Evolutionary conservation across 352 stramenopile genomes (phyloP).

Genomic region (Plasmopara halstedii): DNA sequence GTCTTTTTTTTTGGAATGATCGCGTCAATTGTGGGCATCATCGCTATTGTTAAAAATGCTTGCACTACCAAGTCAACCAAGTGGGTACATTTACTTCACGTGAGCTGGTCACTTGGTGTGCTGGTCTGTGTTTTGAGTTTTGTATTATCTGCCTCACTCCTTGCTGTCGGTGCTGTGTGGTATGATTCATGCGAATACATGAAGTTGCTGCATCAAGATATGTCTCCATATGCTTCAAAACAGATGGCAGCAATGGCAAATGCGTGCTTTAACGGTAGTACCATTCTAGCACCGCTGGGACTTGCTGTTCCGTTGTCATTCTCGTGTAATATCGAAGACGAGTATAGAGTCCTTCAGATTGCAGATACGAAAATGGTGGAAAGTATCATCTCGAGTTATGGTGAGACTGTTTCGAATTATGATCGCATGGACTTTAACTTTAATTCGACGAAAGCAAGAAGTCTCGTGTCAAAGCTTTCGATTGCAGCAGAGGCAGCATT

Average conservation of each 20-base stretch:
- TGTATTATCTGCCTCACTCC: constrained; percentile 55
- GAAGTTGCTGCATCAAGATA: constrained; percentile 64
- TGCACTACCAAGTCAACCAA: constrained; percentile 60
- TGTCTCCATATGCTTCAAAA: constrained; percentile 62
- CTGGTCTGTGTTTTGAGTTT: constrained; percentile 78
- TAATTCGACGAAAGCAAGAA: constrained; percentile 40
- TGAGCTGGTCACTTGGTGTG: constrained; percentile 63
- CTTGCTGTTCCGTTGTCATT: constrained; percentile 45
- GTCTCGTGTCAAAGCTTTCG: constrained; percentile 34
- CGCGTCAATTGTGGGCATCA: constrained; percentile 50
- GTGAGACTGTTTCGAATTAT: constrained; percentile 39
- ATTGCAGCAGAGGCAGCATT: constrained; percentile 19
- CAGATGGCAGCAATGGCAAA: constrained; percentile 52
- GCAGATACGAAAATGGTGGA: constrained; percentile 34
- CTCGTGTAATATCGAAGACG: constrained; percentile 60
- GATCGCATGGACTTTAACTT: constrained; percentile 60
- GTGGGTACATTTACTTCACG: constrained; percentile 70
- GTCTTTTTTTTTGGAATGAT: constrained; percentile 73
- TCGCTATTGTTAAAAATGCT: constrained; percentile 68
- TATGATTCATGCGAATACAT: constrained; percentile 80
- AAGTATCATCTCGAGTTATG: constrained; percentile 36
- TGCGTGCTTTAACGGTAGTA: constrained; percentile 64
- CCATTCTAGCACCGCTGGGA: constrained; percentile 44
- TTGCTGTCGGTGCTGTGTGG: constrained; percentile 70
- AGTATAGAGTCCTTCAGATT: constrained; percentile 33